These are phyloP conservation scores for Penicillium bialowiezense DNA, from an alignment of 495 filamentous ascomycete species.

Conservation along the genomic window DNA sequence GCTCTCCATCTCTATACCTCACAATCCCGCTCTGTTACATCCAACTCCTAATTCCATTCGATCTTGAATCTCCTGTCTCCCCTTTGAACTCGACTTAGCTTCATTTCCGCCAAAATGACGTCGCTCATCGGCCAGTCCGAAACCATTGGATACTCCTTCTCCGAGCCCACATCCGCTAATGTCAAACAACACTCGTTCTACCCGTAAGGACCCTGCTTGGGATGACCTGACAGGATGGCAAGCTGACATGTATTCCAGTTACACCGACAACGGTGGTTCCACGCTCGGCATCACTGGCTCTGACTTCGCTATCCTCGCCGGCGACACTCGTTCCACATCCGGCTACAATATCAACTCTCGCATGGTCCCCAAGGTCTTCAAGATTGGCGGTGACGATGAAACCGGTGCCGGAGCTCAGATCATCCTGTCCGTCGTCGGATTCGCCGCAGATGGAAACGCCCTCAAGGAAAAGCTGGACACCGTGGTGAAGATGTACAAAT, in stretches of 20 bases:
- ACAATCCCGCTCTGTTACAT: constrained; percentile 5
- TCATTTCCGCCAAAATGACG: constrained; percentile 34
- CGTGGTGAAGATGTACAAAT: constrained; percentile 94
- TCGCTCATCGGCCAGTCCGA: constrained; percentile 44
- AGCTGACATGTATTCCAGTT: constrained; percentile 51
- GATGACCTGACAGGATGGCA: background rate
- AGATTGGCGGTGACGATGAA: constrained; percentile 85
- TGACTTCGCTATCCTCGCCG: constrained; percentile 92
- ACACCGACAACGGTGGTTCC: constrained; percentile 96
- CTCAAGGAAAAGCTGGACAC: constrained; percentile 86
- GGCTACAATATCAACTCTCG: constrained; percentile 99
- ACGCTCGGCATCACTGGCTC: constrained; percentile 92
- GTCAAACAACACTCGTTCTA: constrained; percentile 82
- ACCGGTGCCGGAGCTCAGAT: constrained; percentile 80
- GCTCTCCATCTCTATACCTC: constrained; percentile 12
- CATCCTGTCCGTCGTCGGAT: constrained; percentile 89
- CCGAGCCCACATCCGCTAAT: constrained; percentile 46
- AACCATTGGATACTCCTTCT: constrained; percentile 60
- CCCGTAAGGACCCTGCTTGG: constrained; percentile 57
- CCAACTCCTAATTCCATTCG: constrained; percentile 2
- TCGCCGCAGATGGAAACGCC: constrained; percentile 88
- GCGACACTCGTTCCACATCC: constrained; percentile 89
- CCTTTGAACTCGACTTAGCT: background rate
- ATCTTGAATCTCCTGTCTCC: too few species aligned
- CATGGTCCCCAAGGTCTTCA: constrained; percentile 91